Percentiles rank a stretch among this genome's conserved stretches.
These are phyloP conservation scores for Eutrema japonicum DNA, from an alignment of 345 rosid species.

Conservation along the genomic window DNA sequence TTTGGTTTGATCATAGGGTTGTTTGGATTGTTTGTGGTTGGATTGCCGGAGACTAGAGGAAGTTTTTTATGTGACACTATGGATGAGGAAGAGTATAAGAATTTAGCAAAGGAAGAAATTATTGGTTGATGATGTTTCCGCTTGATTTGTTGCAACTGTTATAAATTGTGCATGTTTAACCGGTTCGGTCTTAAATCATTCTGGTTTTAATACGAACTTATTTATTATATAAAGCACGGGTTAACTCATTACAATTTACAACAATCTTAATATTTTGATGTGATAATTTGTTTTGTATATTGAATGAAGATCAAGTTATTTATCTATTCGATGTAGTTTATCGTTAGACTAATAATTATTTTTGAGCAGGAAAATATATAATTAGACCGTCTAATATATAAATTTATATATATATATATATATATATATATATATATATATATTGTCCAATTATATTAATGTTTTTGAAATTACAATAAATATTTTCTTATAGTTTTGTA, in stretches of 20 bases:
- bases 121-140: conserved; percentile 20
- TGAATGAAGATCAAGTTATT: no score
- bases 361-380: no score
- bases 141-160: conserved; percentile 4
- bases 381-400: no score
- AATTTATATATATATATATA: no score
- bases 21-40: conserved; percentile 54
- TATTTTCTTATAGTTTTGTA: no score
- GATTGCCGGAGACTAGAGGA: conserved; percentile 70
- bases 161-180: neutral
- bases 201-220: neutral
- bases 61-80: conserved; percentile 56
- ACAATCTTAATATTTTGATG: neutral
- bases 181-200: neutral
- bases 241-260: neutral
- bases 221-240: neutral
- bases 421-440: no score
- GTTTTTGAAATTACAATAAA: no score
- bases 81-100: conserved; percentile 62
- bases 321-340: no score
- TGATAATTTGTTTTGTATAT: no score
- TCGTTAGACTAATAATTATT: no score
- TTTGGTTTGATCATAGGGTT: conserved; percentile 59
- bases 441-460: no score
- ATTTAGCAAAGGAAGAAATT: conserved; percentile 10